phyloP scores from a whole-genome alignment of 1,284 basidiomycete species.

The Psilocybe mexicana region DNA sequence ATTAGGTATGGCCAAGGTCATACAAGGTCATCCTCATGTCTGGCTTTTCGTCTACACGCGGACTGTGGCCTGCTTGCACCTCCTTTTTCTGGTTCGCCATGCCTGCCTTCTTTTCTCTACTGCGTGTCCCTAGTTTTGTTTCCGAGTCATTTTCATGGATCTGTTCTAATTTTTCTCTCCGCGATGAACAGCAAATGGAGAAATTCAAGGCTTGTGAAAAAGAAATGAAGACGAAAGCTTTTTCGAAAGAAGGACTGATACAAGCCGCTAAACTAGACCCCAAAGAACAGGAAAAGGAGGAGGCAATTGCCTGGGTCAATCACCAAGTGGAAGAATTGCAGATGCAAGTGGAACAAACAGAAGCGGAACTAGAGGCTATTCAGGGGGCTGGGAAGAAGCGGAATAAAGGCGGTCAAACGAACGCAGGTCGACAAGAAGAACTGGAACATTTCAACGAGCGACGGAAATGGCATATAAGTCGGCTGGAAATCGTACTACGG shows the following conservation, averaged over 20 bases:
- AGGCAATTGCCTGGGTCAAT: constrained; percentile 87
- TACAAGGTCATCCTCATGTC: constrained; percentile 14
- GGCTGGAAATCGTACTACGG: constrained; percentile 92
- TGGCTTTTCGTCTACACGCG: constrained; percentile 11
- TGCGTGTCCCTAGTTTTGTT: constrained; percentile 21
- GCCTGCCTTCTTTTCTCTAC: constrained; percentile 24
- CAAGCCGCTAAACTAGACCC: constrained; percentile 95
- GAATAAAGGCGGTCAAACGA: constrained; percentile 64
- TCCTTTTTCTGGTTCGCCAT: constrained; percentile 20
- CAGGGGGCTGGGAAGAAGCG: constrained; percentile 88
- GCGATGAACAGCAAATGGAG: constrained; percentile 92
- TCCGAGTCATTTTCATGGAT: constrained; percentile 20
- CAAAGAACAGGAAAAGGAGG: constrained; percentile 94
- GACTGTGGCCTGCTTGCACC: constrained; percentile 11
- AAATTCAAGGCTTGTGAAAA: constrained; percentile 99
- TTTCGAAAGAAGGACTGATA: constrained; percentile 98
- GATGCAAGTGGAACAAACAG: constrained; percentile 91
- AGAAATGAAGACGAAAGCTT: constrained; percentile 99
- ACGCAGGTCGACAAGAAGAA: constrained; percentile 76
- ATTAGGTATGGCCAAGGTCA: constrained; percentile 4
- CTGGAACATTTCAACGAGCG: constrained; percentile 93
- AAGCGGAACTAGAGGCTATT: constrained; percentile 93
- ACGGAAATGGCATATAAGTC: constrained; percentile 92
- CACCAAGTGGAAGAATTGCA: constrained; percentile 89
- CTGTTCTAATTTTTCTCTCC: constrained; percentile 21